Evolutionary conservation across 805 yeast genomes (phyloP).

Genomic region (Candida cerambycidarum): DNA sequence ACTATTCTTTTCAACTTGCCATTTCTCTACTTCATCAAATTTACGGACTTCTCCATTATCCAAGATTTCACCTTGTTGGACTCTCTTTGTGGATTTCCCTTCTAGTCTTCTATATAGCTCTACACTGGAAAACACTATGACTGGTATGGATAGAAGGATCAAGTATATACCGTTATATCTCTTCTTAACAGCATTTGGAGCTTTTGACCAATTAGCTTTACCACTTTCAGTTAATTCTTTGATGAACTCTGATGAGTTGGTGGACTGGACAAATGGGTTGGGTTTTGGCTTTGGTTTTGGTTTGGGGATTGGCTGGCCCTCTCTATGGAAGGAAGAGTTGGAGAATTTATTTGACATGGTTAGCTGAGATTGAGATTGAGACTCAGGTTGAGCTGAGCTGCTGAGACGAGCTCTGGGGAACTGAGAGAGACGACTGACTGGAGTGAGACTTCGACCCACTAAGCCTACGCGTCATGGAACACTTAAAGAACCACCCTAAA

Average conservation of each 20-base stretch:
- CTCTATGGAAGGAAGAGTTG: slow-evolving; percentile 32
- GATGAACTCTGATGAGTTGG: slow-evolving; percentile 28
- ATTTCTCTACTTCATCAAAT: slow-evolving; percentile 40
- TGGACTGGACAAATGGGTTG: background rate
- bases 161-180: slow-evolving; percentile 39
- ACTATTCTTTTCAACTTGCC: slow-evolving; percentile 39
- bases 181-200: slow-evolving; percentile 36
- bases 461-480: no score
- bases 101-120: slow-evolving; percentile 37
- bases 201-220: slow-evolving; percentile 43
- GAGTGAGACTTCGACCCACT: no score
- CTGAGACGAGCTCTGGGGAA: no score
- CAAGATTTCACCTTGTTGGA: slow-evolving; percentile 40
- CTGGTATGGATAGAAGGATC: slow-evolving; percentile 39
- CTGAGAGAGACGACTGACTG: no score
- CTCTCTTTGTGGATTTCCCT: slow-evolving; percentile 41
- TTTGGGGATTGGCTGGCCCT: no score
- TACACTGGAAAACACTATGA: slow-evolving; percentile 31
- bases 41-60: slow-evolving; percentile 33
- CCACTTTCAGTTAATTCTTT: slow-evolving; percentile 40
- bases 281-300: slow-evolving; percentile 7
- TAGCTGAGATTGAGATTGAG: background rate
- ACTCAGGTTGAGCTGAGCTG: no score
- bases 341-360: slow-evolving; percentile 19
- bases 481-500: slow-evolving; percentile 13